Evolutionary conservation across 2,329 filamentous ascomycete species (phyloP), one percentile per base, ranked within the genome.

Genomic region (Ophiostoma himal-ulmi): DNA sequence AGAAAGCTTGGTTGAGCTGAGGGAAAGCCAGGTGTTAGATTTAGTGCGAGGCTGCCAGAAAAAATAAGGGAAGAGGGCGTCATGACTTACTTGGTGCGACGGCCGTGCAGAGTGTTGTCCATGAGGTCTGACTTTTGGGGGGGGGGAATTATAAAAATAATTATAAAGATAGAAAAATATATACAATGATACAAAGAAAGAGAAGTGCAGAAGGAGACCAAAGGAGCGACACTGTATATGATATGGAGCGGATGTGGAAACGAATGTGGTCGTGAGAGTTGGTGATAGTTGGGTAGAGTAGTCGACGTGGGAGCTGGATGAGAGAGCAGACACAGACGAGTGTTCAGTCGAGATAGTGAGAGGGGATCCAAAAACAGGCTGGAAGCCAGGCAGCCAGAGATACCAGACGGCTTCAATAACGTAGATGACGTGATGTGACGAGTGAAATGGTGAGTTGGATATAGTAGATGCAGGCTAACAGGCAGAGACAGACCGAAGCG

Each of bases 1-100:
- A 75, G 93, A 96, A 81, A 97, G 91, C 84, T 96, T 98, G 86
- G 88, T 92, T 81, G 88, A 87, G 84, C 91, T 95, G 78, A 68
- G 70, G 70, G 48, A 52, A 39, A 77, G 74, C 48, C 66, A 44
- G 26, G 36, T 36, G n/a, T 44, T 13, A 13, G 68, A 52, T 26
- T 14, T 52, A 44, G 37, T 26, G 13, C 22, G 44, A 52, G 69
- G 54, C 73, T 73, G 68, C 67, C 62, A 73, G 68, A 75, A 60
- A 30, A 22, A 20, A 70, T 65, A n/a, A 22, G 5, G 20, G 22
- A 36, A 36, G 54, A 26, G 39, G 57, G 36, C 22, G 39, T 69
- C 14, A 11, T 71, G 69, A 81, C 89, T 81, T 85, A 94, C 91
- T 93, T 93, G 82, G 89, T 90, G 82, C 92, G 90, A 81, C 92